These are phyloP conservation scores for Mycosphaerella sp. DNA, from an alignment of 2,329 filamentous ascomycete genomes.

Conservation along the genomic window DNA sequence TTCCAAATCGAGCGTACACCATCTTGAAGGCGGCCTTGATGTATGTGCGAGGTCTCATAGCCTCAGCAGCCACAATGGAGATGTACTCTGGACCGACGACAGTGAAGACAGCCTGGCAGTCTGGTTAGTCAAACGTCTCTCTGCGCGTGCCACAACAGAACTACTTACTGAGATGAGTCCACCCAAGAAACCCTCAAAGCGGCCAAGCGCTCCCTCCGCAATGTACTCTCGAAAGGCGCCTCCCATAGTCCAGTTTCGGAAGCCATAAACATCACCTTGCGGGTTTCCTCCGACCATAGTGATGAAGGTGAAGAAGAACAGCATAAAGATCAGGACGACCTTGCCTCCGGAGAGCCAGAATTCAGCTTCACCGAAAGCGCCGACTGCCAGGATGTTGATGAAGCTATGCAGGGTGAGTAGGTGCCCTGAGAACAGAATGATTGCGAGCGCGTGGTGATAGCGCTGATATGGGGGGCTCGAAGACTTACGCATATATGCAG, in stretches of 20 bases:
- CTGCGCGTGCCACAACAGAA: no score
- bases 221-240: slow-evolving; percentile 32
- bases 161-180: slow-evolving; percentile 24
- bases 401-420: slow-evolving; percentile 19
- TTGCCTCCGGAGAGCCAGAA: slow-evolving; percentile 51
- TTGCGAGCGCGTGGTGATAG: neutral
- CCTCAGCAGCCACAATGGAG: slow-evolving; percentile 44
- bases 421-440: slow-evolving; percentile 17
- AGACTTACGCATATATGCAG: slow-evolving; percentile 38
- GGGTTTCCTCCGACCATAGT: slow-evolving; percentile 36
- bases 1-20: slow-evolving; percentile 42
- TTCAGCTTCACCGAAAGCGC: slow-evolving; percentile 41
- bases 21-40: slow-evolving; percentile 47
- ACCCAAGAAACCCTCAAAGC: slow-evolving; percentile 35
- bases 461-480: no score
- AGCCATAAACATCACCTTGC: slow-evolving; percentile 36
- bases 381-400: slow-evolving; percentile 44
- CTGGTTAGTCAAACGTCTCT: no score
- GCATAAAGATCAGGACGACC: slow-evolving; percentile 42
- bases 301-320: slow-evolving; percentile 39
- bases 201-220: slow-evolving; percentile 27
- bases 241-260: slow-evolving; percentile 41
- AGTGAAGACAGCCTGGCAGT: slow-evolving; percentile 38
- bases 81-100: slow-evolving; percentile 46
- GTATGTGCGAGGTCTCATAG: slow-evolving; percentile 41